Evolutionary conservation across 306 rosid species (phyloP).

Genomic region (Purshia tridentata): DNA sequence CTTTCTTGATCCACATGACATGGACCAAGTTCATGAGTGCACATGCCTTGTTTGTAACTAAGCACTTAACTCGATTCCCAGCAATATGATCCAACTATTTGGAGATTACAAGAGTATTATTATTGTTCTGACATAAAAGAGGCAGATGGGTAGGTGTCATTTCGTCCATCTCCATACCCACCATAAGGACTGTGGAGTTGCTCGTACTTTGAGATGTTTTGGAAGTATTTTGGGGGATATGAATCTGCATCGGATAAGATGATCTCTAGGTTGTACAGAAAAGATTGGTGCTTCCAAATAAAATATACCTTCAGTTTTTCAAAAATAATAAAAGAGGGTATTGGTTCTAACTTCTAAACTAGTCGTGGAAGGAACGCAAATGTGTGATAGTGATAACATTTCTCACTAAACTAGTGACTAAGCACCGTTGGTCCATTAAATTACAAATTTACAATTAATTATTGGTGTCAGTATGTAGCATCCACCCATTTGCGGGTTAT

Average conservation of each 20-base stretch:
- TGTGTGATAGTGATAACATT: background rate
- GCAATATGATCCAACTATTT: background rate
- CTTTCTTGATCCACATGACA: background rate
- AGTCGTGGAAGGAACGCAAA: no score
- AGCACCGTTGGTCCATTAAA: no score
- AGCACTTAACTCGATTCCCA: no score
- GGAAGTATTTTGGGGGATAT: background rate
- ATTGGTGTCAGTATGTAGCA: no score
- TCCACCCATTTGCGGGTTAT: no score
- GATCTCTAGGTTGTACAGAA: background rate
- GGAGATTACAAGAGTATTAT: background rate
- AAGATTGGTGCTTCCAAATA: background rate
- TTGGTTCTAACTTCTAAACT: no score
- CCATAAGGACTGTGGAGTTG: background rate
- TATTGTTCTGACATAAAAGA: background rate
- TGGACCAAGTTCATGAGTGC: background rate
- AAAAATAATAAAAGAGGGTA: no score
- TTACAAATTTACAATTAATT: no score
- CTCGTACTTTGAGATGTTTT: constrained; percentile 1
- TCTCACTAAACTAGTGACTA: background rate
- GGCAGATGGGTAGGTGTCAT: constrained; percentile 15
- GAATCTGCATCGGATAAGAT: background rate
- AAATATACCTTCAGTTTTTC: no score
- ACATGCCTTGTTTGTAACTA: background rate
- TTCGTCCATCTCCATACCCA: background rate